Conservation (phyloP, 2,329 filamentous ascomycete genomes). For the Emericellopsis atlantica region DNA sequence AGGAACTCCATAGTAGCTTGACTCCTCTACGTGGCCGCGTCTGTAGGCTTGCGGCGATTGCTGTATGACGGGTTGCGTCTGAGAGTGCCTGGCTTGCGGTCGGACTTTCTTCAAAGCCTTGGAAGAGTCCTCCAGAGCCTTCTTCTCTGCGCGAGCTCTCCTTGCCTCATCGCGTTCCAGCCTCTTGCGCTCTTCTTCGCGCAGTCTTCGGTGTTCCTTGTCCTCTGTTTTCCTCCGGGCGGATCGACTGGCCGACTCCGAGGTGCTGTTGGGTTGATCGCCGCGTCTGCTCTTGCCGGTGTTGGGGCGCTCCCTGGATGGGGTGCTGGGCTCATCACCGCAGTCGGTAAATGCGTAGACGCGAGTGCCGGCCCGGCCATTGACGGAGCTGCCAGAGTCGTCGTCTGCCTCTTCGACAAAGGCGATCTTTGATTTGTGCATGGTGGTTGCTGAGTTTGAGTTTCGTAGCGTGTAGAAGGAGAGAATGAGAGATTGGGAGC, state of each 20-base stretch:
- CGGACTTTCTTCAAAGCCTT: neutral
- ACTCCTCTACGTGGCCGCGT: slow-evolving; percentile 19
- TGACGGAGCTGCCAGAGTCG: slow-evolving; percentile 29
- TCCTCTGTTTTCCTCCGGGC: slow-evolving; percentile 14
- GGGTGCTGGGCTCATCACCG: slow-evolving; percentile 12
- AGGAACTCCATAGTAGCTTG: slow-evolving; percentile 20
- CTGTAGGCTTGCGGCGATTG: slow-evolving; percentile 10
- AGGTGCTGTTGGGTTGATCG: slow-evolving; percentile 26
- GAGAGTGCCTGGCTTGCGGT: slow-evolving; percentile 15
- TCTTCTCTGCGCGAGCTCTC: slow-evolving; percentile 11
- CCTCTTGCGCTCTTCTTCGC: slow-evolving; percentile 11
- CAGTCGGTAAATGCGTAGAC: slow-evolving; percentile 32
- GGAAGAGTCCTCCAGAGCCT: neutral
- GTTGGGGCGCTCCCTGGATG: slow-evolving; percentile 36
- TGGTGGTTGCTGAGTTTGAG: slow-evolving; percentile 13
- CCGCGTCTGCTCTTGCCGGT: slow-evolving; percentile 30
- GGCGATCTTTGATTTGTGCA: slow-evolving; percentile 28
- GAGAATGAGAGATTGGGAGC: neutral
- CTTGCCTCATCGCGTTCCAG: slow-evolving; percentile 11
- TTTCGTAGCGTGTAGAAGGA: too few relatives aligned
- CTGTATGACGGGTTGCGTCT: slow-evolving; percentile 18
- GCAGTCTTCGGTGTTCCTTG: slow-evolving; percentile 13
- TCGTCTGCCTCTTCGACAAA: slow-evolving; percentile 41
- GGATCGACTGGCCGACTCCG: slow-evolving; percentile 29
- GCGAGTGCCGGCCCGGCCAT: slow-evolving; percentile 23